Evolutionary conservation across 2,329 filamentous ascomycete species (phyloP), one percentile per base, ranked within the genome.

Genomic region (Penicillium expansum): DNA sequence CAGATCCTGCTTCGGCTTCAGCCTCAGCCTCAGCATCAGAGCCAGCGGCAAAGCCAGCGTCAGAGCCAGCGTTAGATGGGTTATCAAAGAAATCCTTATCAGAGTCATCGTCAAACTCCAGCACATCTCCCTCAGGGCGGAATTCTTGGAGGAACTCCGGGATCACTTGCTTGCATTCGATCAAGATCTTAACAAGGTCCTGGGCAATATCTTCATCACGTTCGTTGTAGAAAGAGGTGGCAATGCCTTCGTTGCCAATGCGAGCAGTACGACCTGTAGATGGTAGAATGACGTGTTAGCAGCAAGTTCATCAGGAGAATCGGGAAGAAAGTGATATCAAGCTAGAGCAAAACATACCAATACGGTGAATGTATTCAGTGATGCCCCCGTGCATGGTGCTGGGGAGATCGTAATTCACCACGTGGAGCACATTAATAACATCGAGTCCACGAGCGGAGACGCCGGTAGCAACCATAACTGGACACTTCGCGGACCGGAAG

Each of bases 321-420:
- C 7, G 7, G 7, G 18, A 29, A 27, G 5, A n/a, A 9, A 9
- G 10, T 3, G 3, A 11, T 24, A 16, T n/a, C 2, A 5, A 32
- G 10, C 8, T 20, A n/a, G 32, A 2, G 16, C 20, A n/a, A 63
- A 7, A 69, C 81, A 76, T 84, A 91, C 89, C 94, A 70, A 97
- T 97, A 13, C 94, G 91, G 70, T 99, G 94, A 27, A 89, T 86
- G 67, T 97, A 99, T 72, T 97, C 94, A 48, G 90, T 86, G 55
- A 97, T 96, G 2, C 92, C 93, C n/a, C 91, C 92, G 65, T 93
- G 83, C 0, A 85, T 79, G 42, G 80, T 76, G 5, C 81, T 86
- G 0, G 93, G 93, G 1, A 97, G 79, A 59, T 97, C 92, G 66
- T 87, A 97, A 76, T 99, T 97, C 81, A 99, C 88, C 58, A 99